Evolutionary conservation across 2,329 filamentous ascomycete species (phyloP).

Genomic region (Microdochium nivale): DNA sequence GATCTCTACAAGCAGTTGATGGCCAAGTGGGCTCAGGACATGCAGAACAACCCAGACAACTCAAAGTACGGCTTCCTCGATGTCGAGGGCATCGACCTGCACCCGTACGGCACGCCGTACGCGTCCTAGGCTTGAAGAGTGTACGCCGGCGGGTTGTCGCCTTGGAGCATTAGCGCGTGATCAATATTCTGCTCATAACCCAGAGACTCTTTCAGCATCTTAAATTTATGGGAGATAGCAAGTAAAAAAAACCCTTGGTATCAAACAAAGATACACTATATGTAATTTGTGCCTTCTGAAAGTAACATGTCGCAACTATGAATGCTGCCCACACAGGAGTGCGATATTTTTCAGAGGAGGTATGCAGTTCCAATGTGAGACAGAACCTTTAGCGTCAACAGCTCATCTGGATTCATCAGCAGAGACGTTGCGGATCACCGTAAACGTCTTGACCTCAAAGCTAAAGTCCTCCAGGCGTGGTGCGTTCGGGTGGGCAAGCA

Average conservation of each 20-base stretch:
- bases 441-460: neutral
- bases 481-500: neutral
- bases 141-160: neutral
- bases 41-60: constrained; percentile 19
- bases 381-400: neutral
- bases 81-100: constrained; percentile 18
- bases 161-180: neutral
- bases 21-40: constrained; percentile 18
- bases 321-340: too few species aligned
- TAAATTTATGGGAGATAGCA: too few species aligned
- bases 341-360: too few species aligned
- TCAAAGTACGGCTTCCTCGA: constrained; percentile 22
- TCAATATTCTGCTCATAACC: neutral
- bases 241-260: too few species aligned
- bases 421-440: neutral
- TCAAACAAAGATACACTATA: too few species aligned
- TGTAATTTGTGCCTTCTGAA: too few species aligned
- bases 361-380: too few species aligned
- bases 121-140: neutral
- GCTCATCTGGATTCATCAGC: neutral
- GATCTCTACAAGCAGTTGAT: constrained; percentile 19
- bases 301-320: too few species aligned
- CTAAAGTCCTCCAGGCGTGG: neutral
- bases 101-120: constrained; percentile 22
- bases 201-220: too few species aligned